Percentiles rank a stretch among this genome's conserved stretches.
phyloP scores from a whole-genome alignment of 192 early-diverging fungal species.

The Thoreauomyces humboldtii region DNA sequence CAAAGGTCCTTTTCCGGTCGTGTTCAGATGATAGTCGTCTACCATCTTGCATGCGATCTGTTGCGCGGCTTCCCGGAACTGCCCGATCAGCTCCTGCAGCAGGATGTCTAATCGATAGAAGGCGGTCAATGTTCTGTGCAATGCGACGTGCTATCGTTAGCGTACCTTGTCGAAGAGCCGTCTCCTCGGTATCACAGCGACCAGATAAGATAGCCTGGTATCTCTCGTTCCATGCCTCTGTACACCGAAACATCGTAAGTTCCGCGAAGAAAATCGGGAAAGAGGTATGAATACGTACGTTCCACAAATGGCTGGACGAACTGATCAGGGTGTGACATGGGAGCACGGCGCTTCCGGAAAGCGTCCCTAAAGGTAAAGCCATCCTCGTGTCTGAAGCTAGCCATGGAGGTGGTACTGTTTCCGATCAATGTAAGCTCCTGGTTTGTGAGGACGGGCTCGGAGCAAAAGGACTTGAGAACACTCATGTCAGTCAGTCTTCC shows the following conservation, averaged over 20 bases:
- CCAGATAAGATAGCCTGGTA: slow-evolving; percentile 36
- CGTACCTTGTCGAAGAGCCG: slow-evolving; percentile 42
- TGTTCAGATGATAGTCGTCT: slow-evolving; percentile 48
- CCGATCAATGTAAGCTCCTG: slow-evolving; percentile 48
- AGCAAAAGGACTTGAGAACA: slow-evolving; percentile 43
- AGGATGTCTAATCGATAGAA: slow-evolving; percentile 45
- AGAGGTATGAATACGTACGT: too few relatives aligned
- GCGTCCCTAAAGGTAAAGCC: slow-evolving; percentile 19
- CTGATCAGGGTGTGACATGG: too few relatives aligned
- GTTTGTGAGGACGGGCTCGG: slow-evolving; percentile 51
- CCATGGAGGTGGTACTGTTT: slow-evolving; percentile 8
- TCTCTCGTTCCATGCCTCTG: slow-evolving; percentile 44
- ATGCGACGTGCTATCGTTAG: too few relatives aligned
- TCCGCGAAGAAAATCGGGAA: too few relatives aligned
- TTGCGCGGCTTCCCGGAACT: slow-evolving; percentile 47
- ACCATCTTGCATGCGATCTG: slow-evolving; percentile 43
- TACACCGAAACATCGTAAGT: too few relatives aligned
- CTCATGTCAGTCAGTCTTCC: too few relatives aligned
- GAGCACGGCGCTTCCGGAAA: not conserved
- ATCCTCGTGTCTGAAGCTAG: slow-evolving; percentile 16
- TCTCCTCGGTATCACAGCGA: slow-evolving; percentile 30
- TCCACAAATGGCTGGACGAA: not conserved
- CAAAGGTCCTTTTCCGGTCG: not conserved
- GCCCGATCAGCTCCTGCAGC: slow-evolving; percentile 46
- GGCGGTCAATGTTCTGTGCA: too few relatives aligned